Base-by-base conservation (phyloP, 177 flowering plant species). In the Telopea speciosissima region DNA sequence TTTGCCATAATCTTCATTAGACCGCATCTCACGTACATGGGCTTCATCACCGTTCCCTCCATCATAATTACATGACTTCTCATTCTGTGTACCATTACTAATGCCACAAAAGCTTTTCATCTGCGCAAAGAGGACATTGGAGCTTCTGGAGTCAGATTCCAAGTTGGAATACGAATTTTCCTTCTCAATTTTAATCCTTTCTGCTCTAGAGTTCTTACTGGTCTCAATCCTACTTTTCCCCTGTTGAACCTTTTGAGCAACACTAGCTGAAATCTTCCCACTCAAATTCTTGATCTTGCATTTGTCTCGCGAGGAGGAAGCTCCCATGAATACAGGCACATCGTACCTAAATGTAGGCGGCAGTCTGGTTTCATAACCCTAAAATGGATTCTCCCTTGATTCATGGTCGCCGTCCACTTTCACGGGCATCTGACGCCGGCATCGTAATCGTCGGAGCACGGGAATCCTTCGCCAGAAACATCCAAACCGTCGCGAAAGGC, bases 81-180 rank as follows among this genome's bases (percentile, higher is more conserved):
- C 83, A 59, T 73, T 72, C 69, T 79, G 84, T 45, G 74, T 79
- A 42, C 87, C 82, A 56, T 82, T 84, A 69, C 83, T 79, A 31
- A 68, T 76, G 3, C 69, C 74, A 59, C 75, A 78, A 76, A 44
- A 77, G n/a, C 70, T 58, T 66, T 79, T 85, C 21, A 22, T 44
- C 83, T 80, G 90, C 70, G 67, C 66, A 82, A 85, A 86, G 40
- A 81, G 74, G 77, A 80, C 80, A 73, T 83, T 84, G 75, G 86
- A 85, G 88, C 90, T 86, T 78, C 89, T 85, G 0, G 87, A 85
- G 76, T 91, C 95, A 79, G 97, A 91, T 74, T 90, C 97, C 77
- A 85, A 56, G 85, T 91, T 88, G 76, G 91, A 88, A 77, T 75
- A 81, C 73, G 93, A 89, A 71, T 85, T 88, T 70, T 88, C 91